Percentiles rank a stretch among this genome's conserved stretches.
Conservation (phyloP, 495 filamentous ascomycete species). For the Parachaetomium inaequale region DNA sequence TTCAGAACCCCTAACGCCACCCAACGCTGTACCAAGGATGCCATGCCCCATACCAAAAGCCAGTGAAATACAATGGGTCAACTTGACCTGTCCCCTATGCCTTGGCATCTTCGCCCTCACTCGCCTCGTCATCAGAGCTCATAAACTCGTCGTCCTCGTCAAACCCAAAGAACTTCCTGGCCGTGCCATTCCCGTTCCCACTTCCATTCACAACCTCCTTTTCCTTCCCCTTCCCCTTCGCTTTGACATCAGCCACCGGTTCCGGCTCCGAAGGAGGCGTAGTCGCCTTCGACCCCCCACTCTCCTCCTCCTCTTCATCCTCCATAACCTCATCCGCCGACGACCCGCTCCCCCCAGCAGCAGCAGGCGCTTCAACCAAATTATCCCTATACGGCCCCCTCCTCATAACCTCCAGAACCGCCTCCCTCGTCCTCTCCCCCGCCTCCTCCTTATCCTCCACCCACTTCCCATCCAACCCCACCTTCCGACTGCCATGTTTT, state of each 20-base stretch:
- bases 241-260: constrained; percentile 15
- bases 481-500: constrained; percentile 61
- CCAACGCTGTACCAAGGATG: neutral
- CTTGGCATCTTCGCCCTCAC: constrained; percentile 34
- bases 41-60: neutral
- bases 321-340: constrained; percentile 31
- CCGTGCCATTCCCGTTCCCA: constrained; percentile 41
- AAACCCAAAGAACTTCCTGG: constrained; percentile 69
- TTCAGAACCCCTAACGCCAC: neutral
- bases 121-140: constrained; percentile 69
- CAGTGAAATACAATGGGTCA: neutral
- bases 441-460: constrained; percentile 87
- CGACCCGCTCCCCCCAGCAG: constrained; percentile 26
- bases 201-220: constrained; percentile 21
- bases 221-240: constrained; percentile 15
- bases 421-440: constrained; percentile 76
- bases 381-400: constrained; percentile 57
- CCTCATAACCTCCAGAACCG: constrained; percentile 73
- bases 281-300: constrained; percentile 36
- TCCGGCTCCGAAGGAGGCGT: constrained; percentile 36
- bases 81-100: neutral
- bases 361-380: constrained; percentile 16
- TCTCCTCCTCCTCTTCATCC: constrained; percentile 37
- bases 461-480: constrained; percentile 79
- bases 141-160: constrained; percentile 91